These are phyloP conservation scores for Limnanthes douglasii DNA, from an alignment of 345 rosid species.

Conservation along the genomic window DNA sequence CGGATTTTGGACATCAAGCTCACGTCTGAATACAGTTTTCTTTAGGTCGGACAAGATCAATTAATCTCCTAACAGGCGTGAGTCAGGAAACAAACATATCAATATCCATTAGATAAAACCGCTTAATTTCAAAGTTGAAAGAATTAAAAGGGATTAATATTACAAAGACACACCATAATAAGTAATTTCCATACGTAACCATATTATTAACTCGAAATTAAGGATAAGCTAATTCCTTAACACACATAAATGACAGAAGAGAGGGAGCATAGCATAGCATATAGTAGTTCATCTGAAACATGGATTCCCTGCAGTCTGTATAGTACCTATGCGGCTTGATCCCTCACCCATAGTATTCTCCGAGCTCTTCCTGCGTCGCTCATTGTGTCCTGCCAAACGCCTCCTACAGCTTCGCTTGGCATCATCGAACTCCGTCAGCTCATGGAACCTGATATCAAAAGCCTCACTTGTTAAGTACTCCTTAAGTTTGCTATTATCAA, in stretches of 20 bases:
- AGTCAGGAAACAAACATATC: neutral
- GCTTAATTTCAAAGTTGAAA: neutral
- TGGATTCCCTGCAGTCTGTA: conserved; percentile 18
- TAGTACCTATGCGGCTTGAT: conserved; percentile 25
- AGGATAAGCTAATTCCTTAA: neutral
- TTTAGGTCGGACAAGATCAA: too few relatives aligned
- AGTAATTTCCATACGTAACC: neutral
- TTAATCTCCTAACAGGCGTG: too few relatives aligned
- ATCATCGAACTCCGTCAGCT: conserved; percentile 64
- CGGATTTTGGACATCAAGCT: too few relatives aligned
- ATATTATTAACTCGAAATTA: neutral
- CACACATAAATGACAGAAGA: conserved; percentile 49
- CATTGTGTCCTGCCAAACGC: conserved; percentile 77
- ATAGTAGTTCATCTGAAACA: conserved; percentile 18
- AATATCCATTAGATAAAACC: neutral
- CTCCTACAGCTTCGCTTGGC: conserved; percentile 72
- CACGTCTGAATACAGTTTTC: too few relatives aligned
- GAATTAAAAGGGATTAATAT: neutral
- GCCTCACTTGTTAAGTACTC: too few relatives aligned
- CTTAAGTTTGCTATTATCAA: too few relatives aligned
- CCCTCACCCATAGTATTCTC: conserved; percentile 40
- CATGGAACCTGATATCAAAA: conserved; percentile 21
- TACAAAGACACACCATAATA: neutral
- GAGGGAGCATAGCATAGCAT: conserved; percentile 38
- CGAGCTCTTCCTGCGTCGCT: conserved; percentile 59